These are phyloP conservation scores for Extremus antarcticus DNA, from an alignment of 495 filamentous ascomycete species.

Conservation along the genomic window DNA sequence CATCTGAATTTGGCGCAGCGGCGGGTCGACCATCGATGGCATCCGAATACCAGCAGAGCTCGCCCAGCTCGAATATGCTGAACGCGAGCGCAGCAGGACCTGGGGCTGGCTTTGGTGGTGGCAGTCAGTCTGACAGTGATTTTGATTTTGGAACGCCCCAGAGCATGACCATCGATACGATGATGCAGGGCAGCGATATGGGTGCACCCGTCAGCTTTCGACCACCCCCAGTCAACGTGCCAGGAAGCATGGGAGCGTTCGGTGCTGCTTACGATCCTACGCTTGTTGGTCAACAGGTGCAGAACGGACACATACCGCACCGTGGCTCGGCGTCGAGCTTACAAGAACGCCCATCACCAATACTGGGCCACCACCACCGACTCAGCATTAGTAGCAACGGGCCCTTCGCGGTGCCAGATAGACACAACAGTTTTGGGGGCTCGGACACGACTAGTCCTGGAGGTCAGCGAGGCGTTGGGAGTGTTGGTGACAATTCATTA, in stretches of 20 bases:
- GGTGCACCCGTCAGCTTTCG: slow-evolving; percentile 1
- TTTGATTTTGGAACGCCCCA: slow-evolving; percentile 16
- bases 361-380: slow-evolving; percentile 10
- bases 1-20: neutral
- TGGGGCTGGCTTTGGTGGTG: slow-evolving; percentile 3
- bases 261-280: slow-evolving; percentile 6
- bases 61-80: slow-evolving; percentile 12
- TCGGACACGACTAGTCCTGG: slow-evolving; percentile 14
- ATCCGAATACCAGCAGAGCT: slow-evolving; percentile 10
- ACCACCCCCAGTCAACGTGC: neutral
- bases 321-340: slow-evolving; percentile 2
- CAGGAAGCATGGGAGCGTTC: neutral
- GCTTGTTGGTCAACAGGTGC: neutral
- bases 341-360: slow-evolving; percentile 6
- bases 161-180: slow-evolving; percentile 12
- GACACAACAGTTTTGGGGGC: slow-evolving; percentile 12
- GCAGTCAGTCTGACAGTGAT: slow-evolving; percentile 18
- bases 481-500: slow-evolving; percentile 14
- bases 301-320: neutral
- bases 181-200: slow-evolving; percentile 12
- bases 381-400: slow-evolving; percentile 18
- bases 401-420: slow-evolving; percentile 1
- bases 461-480: neutral
- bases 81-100: neutral
- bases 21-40: slow-evolving; percentile 3